Percentiles rank a stretch among this genome's conserved stretches.
Evolutionary conservation across 768 basidiomycete genomes (phyloP).

Genomic region (Tephrocybe rancida): DNA sequence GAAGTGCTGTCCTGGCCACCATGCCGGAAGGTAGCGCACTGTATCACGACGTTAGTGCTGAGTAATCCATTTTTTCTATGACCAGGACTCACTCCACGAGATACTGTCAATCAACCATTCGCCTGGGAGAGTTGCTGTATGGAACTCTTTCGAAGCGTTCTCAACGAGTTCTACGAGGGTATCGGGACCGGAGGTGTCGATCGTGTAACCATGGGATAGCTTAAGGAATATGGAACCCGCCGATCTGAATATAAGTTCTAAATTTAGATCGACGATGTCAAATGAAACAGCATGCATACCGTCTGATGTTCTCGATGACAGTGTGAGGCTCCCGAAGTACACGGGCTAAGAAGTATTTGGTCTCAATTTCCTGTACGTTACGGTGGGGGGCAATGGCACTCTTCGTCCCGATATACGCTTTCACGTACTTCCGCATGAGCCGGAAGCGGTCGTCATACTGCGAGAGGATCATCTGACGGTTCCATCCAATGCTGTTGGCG

Average conservation of each 20-base stretch:
- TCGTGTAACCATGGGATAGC: constrained; percentile 20
- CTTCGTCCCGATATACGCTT: constrained; percentile 17
- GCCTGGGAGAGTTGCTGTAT: constrained; percentile 13
- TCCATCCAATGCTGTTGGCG: constrained; percentile 17
- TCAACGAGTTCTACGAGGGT: constrained; percentile 7
- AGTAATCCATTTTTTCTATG: background rate
- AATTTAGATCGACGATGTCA: background rate
- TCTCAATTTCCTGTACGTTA: constrained; percentile 14
- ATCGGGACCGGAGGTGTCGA: constrained; percentile 11
- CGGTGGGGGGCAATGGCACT: constrained; percentile 10
- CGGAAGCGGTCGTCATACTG: constrained; percentile 20
- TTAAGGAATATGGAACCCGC: constrained; percentile 20
- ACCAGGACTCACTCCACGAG: constrained; percentile 6
- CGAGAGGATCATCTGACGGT: constrained; percentile 21
- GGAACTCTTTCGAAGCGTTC: constrained; percentile 12
- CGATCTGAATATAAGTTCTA: constrained; percentile 1
- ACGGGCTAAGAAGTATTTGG: constrained; percentile 18
- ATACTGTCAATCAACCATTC: constrained; percentile 18
- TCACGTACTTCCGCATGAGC: constrained; percentile 21
- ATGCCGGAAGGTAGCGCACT: constrained; percentile 19
- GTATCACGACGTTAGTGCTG: no score
- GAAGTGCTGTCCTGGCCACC: constrained; percentile 21
- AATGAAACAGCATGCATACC: background rate
- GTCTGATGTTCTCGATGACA: constrained; percentile 15
- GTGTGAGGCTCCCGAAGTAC: constrained; percentile 10